Base-by-base conservation (phyloP, 495 filamentous ascomycete species). In the Aspergillus saccharolyticus region DNA sequence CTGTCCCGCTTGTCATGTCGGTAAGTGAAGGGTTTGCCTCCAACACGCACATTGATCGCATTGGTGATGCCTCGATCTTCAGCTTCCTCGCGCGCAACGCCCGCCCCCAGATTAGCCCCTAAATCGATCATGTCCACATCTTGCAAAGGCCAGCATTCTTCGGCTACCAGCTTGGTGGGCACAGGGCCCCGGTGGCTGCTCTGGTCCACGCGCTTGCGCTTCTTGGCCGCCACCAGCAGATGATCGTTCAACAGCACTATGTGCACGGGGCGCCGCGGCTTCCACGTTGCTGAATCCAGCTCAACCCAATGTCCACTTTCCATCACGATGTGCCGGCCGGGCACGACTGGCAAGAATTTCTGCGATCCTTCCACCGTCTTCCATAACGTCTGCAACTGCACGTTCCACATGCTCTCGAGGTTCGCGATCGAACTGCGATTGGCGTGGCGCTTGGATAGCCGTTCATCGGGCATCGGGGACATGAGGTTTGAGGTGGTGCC, bases 221-320 rank as follows among this genome's bases (percentile, higher is more conserved):
- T 96, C 59, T 89, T 84, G 10, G 89, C 88, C 0, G 95, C 94
- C 42, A 99, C 78, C 19, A 99, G 77, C 7, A 99, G 74, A 66
- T 99, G 92, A 64, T 99, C 94, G 66, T 99, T 99, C 5, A 99
- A 80, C 52, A 99, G 74, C 44, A 97, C 88, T 30, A 97, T 83
- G 64, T 94, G 89, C 64, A 96, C 89, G 16, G 90, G 81, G 17
- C 91, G 79, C 51, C 88, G 76, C 0, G 91, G 83, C 71, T 95
- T 96, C 86, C 94, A 97, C 0, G 94, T 99, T 16, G 94, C 94
- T 47, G 92, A 91, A 70, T 99, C 95, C 52, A 99, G 77, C 76
- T 99, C 91, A 42, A 96, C 86, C 94, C 94, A 99, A 52, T 87
- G 80, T 3, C 87, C 84, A 21, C 90, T 93, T 69, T 97, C 91